phyloP scores from a whole-genome alignment of 202 grass and related monocot genomes.

The Carex sylvatica region DNA sequence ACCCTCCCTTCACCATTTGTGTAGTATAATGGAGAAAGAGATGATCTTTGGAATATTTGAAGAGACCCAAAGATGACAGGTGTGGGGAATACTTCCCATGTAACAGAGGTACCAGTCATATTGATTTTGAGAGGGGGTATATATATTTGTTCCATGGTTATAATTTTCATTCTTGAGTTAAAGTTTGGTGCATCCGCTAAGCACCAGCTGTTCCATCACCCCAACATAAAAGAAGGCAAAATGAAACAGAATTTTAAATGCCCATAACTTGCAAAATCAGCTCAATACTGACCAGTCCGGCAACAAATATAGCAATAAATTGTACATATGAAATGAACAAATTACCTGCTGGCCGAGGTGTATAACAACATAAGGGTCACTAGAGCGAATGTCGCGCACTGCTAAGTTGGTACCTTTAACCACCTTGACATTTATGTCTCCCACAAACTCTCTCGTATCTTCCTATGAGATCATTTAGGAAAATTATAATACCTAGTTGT shows the following conservation, averaged over 20 bases:
- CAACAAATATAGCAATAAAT: neutral
- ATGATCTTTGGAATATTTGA: neutral
- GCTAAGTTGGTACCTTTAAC: constrained; percentile 81
- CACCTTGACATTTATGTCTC: constrained; percentile 73
- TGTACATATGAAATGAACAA: constrained; percentile 20
- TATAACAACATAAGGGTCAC: constrained; percentile 96
- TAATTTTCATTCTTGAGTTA: neutral
- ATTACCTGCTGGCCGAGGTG: constrained; percentile 65
- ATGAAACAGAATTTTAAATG: neutral
- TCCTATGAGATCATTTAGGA: constrained; percentile 46
- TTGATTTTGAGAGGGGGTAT: neutral
- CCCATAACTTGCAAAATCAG: constrained; percentile 12
- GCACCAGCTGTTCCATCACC: neutral
- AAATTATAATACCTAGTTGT: neutral
- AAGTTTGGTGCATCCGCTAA: neutral
- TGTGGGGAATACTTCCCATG: neutral
- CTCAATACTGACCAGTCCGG: constrained; percentile 10
- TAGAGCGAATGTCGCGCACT: constrained; percentile 84
- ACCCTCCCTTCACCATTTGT: neutral
- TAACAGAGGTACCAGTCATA: neutral
- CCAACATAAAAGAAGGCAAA: neutral
- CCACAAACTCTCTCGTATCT: constrained; percentile 80
- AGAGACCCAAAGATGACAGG: neutral
- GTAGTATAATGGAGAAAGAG: neutral
- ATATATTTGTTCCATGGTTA: neutral